Evolutionary conservation across 441 rosid species (phyloP), one percentile per base, ranked within the genome.

Genomic region (Erodium moschatum): DNA sequence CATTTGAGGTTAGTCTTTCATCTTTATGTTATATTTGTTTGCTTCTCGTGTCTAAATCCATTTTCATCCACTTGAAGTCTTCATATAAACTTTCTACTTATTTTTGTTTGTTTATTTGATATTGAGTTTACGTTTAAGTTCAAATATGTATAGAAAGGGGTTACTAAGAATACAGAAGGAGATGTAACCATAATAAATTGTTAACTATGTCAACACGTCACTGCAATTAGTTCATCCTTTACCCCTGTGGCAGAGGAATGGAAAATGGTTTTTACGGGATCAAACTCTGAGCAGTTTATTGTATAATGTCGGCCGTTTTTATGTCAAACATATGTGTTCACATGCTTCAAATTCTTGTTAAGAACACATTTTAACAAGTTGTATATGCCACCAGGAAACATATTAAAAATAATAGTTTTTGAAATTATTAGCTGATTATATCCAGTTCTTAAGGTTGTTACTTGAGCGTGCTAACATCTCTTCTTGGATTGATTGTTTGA

Each of bases 101-200:
- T 38, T 3, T 70, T 58, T 62, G 4, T 19, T 20, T 58, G 63
- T 20, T 20, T 9, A 58, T 19, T 58, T 89, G 48, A 97, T 86
- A 67, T 79, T 87, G 40, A 3, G 7, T 46, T 46, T 46, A 13
- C 13, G 54, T 3, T 13, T 40, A 70, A 87, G 44, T 40, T 79
- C 0, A 89, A 81, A 56, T 90, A 81, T 85, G 46, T 40, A 40
- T 6, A 40, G 46, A 40, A 40, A 40, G 11, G 46, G 46, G 11
- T 40, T 40, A 40, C 11, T 40, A 6, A 40, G 46, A 40, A 40
- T 40, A 40, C 11, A 5, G 46, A 40, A 84, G 91, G 65, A 18
- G n/a, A n/a, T n/a, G 11, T 6, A 11, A 5, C 60, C n/a, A 52
- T 19, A 52, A 52, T 20, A 40, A 10, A 7, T 6, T 24, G 2